phyloP scores from a whole-genome alignment of 2,329 filamentous ascomycete genomes.

The Onygenales sp. region DNA sequence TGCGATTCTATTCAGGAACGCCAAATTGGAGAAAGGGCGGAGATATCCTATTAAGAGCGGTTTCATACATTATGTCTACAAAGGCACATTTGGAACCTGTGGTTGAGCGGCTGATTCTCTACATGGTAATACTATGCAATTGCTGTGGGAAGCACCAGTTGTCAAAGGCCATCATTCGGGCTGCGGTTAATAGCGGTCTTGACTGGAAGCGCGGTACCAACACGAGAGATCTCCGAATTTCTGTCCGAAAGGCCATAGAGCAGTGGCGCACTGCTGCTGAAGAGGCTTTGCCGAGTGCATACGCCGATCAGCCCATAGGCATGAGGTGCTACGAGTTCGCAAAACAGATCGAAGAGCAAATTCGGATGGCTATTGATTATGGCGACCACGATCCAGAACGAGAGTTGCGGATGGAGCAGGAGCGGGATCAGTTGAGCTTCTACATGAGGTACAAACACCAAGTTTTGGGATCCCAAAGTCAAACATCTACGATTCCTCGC shows the following conservation, averaged over 20 bases:
- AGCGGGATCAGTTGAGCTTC: neutral
- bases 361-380: slow-evolving; percentile 9
- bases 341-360: slow-evolving; percentile 18
- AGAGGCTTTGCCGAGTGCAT: slow-evolving; percentile 9
- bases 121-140: slow-evolving; percentile 32
- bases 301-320: slow-evolving; percentile 15
- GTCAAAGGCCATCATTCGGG: slow-evolving; percentile 23
- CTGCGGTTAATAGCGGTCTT: slow-evolving; percentile 28
- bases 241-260: slow-evolving; percentile 8
- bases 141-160: slow-evolving; percentile 22
- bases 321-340: slow-evolving; percentile 27
- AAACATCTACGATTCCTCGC: neutral
- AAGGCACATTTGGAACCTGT: slow-evolving; percentile 17
- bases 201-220: slow-evolving; percentile 17
- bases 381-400: neutral
- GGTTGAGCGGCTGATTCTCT: slow-evolving; percentile 26
- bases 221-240: slow-evolving; percentile 20
- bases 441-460: neutral
- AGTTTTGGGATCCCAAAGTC: neutral
- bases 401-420: neutral
- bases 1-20: slow-evolving; percentile 28
- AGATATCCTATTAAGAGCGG: slow-evolving; percentile 21
- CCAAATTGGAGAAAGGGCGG: slow-evolving; percentile 28
- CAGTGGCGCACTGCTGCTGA: slow-evolving; percentile 23
- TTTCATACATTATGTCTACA: slow-evolving; percentile 28